A percentile compares a stretch with the other conserved stretches of the same genome.
Conservation (phyloP, 805 yeast genomes). For the Saccharomycopsis fodiens region DNA sequence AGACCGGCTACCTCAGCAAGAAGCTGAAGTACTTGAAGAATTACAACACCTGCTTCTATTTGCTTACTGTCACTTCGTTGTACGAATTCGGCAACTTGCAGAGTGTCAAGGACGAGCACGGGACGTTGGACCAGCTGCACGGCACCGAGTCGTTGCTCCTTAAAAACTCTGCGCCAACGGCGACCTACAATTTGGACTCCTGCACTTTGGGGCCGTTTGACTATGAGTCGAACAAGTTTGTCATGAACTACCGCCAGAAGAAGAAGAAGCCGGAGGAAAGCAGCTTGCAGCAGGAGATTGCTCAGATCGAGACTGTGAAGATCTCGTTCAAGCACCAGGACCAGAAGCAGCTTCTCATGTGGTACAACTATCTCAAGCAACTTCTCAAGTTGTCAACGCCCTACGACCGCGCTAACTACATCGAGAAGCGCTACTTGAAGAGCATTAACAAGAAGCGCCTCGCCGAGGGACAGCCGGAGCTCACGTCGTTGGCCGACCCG, state of each 20-base stretch:
- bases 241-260: constrained; percentile 4
- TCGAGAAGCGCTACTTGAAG: constrained; percentile 7
- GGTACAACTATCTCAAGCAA: constrained; percentile 16
- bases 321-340: constrained; percentile 14
- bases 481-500: neutral
- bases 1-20: constrained; percentile 53
- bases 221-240: constrained; percentile 4
- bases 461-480: neutral
- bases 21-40: constrained; percentile 55
- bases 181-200: constrained; percentile 7
- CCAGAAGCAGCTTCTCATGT: constrained; percentile 11
- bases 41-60: constrained; percentile 56
- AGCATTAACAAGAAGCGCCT: constrained; percentile 1
- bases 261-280: constrained; percentile 1
- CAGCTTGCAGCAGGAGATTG: neutral
- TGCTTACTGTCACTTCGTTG: constrained; percentile 55
- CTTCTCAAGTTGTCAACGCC: constrained; percentile 11
- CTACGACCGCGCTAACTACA: constrained; percentile 14
- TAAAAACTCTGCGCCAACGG: constrained; percentile 12
- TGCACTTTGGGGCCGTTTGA: constrained; percentile 13
- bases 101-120: constrained; percentile 23
- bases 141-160: constrained; percentile 1
- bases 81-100: constrained; percentile 49
- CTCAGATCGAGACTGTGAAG: constrained; percentile 4
- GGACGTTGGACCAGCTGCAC: neutral